Percentiles rank a stretch among this genome's conserved stretches.
phyloP scores from a whole-genome alignment of 2,329 filamentous ascomycete genomes.

The Cladophialophora chaetospira region DNA sequence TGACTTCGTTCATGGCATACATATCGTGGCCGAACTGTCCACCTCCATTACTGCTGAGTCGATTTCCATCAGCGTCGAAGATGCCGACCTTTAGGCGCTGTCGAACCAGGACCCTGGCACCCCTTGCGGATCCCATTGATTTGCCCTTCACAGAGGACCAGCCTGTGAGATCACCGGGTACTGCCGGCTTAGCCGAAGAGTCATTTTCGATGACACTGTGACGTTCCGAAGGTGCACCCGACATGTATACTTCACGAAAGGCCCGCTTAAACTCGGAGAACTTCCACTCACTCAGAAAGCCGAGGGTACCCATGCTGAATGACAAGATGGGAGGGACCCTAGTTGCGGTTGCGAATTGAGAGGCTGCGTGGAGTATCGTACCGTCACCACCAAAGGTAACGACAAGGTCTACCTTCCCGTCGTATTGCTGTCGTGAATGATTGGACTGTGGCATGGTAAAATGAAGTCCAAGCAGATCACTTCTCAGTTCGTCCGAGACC shows the following conservation, averaged over 20 bases:
- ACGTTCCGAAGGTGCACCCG: constrained; percentile 58
- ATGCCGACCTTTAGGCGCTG: constrained; percentile 85
- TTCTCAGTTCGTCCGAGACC: constrained; percentile 71
- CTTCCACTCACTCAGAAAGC: constrained; percentile 95
- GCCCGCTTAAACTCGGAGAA: constrained; percentile 90
- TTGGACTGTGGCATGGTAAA: constrained; percentile 11
- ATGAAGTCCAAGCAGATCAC: constrained; percentile 21
- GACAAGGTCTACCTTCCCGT: constrained; percentile 82
- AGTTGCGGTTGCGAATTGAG: constrained; percentile 77
- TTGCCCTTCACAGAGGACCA: constrained; percentile 80
- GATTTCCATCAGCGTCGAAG: constrained; percentile 66
- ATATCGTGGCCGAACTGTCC: constrained; percentile 45
- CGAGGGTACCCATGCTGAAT: constrained; percentile 95
- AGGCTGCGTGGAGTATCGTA: constrained; percentile 82
- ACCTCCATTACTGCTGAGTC: constrained; percentile 39
- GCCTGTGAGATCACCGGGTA: constrained; percentile 43
- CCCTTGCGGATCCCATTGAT: constrained; percentile 72
- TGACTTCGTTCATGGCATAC: constrained; percentile 90
- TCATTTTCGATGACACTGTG: constrained; percentile 46
- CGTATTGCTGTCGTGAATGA: constrained; percentile 44
- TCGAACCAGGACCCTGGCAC: constrained; percentile 79
- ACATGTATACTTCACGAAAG: constrained; percentile 91
- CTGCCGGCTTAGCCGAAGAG: constrained; percentile 38
- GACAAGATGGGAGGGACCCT: constrained; percentile 87
- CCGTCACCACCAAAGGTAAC: constrained; percentile 92